These are phyloP conservation scores for Tetraselmis striata DNA, from an alignment of 139 green algal species.

Conservation along the genomic window DNA sequence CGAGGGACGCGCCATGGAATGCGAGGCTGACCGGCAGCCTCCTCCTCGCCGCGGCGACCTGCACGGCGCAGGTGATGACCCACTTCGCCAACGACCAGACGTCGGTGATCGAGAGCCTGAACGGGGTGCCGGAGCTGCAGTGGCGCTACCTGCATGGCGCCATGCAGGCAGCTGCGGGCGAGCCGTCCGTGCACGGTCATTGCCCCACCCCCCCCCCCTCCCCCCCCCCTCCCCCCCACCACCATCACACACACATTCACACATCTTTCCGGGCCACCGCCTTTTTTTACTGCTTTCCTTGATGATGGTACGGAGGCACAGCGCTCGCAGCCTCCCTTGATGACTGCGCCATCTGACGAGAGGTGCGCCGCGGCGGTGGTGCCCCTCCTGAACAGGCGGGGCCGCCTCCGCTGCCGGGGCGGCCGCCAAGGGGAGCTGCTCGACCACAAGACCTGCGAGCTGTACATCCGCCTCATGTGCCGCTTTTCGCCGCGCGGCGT, in stretches of 20 bases:
- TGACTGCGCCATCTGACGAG: too few relatives aligned
- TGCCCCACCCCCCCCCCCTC: neutral
- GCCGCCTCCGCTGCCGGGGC: neutral
- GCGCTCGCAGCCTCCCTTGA: too few relatives aligned
- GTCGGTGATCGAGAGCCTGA: neutral
- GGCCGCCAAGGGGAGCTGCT: too few relatives aligned
- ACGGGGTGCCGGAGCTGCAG: neutral
- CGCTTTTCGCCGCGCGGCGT: constrained; percentile 43
- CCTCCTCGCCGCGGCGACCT: too few relatives aligned
- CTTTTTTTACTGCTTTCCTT: too few relatives aligned
- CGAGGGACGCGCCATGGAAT: too few relatives aligned
- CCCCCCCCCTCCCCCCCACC: neutral
- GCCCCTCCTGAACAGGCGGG: neutral
- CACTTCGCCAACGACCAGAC: neutral
- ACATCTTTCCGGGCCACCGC: too few relatives aligned
- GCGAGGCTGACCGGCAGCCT: too few relatives aligned
- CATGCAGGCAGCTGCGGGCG: neutral
- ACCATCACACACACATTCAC: too few relatives aligned
- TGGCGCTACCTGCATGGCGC: neutral
- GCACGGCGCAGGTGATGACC: too few relatives aligned
- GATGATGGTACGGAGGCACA: too few relatives aligned
- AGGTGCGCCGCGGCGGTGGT: neutral
- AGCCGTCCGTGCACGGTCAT: neutral
- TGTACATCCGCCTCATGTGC: constrained; percentile 49
- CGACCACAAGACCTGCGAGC: constrained; percentile 8